These are phyloP conservation scores for Cicer chorassanicum DNA, from an alignment of 306 rosid genomes.

Conservation along the genomic window DNA sequence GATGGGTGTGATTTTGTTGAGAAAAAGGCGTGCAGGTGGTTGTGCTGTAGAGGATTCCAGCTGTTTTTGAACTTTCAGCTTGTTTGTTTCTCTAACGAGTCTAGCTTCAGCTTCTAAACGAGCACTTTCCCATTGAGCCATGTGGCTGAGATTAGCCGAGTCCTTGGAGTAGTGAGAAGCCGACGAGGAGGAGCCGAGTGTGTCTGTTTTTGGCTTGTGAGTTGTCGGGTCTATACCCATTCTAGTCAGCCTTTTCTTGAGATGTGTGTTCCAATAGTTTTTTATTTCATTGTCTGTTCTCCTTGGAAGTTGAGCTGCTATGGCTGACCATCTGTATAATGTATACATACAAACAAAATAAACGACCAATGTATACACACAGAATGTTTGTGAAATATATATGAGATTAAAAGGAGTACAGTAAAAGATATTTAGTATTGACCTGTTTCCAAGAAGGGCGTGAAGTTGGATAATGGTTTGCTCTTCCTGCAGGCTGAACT, in stretches of 20 bases:
- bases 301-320: conserved; percentile 57
- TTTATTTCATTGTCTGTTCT: conserved; percentile 63
- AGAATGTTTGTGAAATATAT: too few relatives aligned
- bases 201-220: conserved; percentile 52
- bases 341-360: not conserved
- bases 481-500: conserved; percentile 61
- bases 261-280: too few relatives aligned
- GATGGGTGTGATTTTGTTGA: conserved; percentile 44
- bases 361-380: too few relatives aligned
- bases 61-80: conserved; percentile 42
- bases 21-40: conserved; percentile 43
- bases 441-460: conserved; percentile 66
- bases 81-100: conserved; percentile 48
- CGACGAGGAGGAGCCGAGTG: not conserved
- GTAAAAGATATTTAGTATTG: not conserved
- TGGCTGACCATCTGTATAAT: conserved; percentile 55
- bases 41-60: not conserved
- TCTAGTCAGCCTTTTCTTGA: conserved; percentile 54
- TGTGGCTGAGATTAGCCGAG: conserved; percentile 54
- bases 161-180: conserved; percentile 20
- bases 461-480: conserved; percentile 63
- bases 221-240: conserved; percentile 61
- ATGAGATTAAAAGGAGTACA: not conserved
- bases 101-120: conserved; percentile 60
- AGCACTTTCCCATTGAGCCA: conserved; percentile 67